Evolutionary conservation across 2,329 filamentous ascomycete genomes (phyloP).

Genomic region (Zasmidium angulare): DNA sequence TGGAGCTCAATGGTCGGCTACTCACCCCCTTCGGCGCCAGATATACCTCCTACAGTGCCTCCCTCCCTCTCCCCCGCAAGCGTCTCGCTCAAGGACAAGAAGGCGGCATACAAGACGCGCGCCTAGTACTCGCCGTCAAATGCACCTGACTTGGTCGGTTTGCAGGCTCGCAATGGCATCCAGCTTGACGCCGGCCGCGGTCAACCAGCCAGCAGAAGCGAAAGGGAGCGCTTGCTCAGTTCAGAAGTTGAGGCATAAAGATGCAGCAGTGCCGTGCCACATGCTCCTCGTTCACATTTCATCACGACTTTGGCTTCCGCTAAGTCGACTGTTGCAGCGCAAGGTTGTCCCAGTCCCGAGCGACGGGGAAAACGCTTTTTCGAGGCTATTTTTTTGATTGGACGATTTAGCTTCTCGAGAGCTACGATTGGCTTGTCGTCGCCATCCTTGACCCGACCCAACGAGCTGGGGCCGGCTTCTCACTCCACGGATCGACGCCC

Average conservation of each 20-base stretch:
- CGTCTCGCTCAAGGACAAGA: slow-evolving; percentile 2
- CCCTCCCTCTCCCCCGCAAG: not conserved
- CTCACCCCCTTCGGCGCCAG: not conserved
- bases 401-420: not conserved
- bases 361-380: not conserved
- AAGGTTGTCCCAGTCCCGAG: not conserved
- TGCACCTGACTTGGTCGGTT: not conserved
- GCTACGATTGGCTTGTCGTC: not conserved
- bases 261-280: slow-evolving; percentile 2
- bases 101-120: slow-evolving; percentile 1
- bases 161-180: not conserved
- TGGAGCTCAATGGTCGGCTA: slow-evolving; percentile 10
- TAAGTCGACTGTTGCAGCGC: not conserved
- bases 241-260: not conserved
- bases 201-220: not conserved
- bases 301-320: not conserved
- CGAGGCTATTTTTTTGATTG: not conserved
- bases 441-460: not conserved
- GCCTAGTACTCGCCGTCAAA: not conserved
- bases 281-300: not conserved
- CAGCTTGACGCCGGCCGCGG: not conserved
- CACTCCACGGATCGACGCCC: slow-evolving; percentile 1
- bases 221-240: not conserved
- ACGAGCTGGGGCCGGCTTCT: not conserved
- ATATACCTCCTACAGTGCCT: not conserved